A percentile compares a stretch with the other conserved stretches of the same genome.
Conservation (phyloP, 441 rosid genomes). For the Populus hybrid region DNA sequence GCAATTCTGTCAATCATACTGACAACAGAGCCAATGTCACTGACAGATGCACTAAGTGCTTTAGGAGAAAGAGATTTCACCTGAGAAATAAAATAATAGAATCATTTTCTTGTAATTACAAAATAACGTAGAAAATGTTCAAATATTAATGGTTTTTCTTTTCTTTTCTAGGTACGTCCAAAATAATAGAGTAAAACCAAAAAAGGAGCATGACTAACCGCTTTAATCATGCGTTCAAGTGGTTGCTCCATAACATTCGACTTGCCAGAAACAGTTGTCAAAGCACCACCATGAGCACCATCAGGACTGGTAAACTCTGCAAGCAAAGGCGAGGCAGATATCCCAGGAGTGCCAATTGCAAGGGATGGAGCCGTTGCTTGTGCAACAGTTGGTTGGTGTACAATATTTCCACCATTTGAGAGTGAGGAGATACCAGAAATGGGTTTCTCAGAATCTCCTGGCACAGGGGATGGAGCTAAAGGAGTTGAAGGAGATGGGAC, state of each 20-base stretch:
- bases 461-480: constrained; percentile 83
- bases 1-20: constrained; percentile 91
- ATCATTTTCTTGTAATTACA: background rate
- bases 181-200: background rate
- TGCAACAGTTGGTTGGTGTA: constrained; percentile 51
- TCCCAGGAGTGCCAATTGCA: constrained; percentile 97
- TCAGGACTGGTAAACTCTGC: constrained; percentile 77
- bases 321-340: constrained; percentile 92
- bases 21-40: constrained; percentile 82
- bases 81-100: constrained; percentile 41
- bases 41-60: constrained; percentile 69
- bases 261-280: constrained; percentile 54
- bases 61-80: constrained; percentile 70
- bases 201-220: constrained; percentile 42
- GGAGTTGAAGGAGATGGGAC: constrained; percentile 91
- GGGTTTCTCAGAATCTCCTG: constrained; percentile 86
- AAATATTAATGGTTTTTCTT: background rate
- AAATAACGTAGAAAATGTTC: background rate
- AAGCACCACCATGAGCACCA: constrained; percentile 51
- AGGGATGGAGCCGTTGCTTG: constrained; percentile 69
- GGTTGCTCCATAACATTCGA: constrained; percentile 68
- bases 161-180: background rate
- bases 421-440: constrained; percentile 51
- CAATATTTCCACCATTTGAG: constrained; percentile 56
- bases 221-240: constrained; percentile 80